Evolutionary conservation across 768 basidiomycete genomes (phyloP).

Genomic region (Termitomyces sp.): DNA sequence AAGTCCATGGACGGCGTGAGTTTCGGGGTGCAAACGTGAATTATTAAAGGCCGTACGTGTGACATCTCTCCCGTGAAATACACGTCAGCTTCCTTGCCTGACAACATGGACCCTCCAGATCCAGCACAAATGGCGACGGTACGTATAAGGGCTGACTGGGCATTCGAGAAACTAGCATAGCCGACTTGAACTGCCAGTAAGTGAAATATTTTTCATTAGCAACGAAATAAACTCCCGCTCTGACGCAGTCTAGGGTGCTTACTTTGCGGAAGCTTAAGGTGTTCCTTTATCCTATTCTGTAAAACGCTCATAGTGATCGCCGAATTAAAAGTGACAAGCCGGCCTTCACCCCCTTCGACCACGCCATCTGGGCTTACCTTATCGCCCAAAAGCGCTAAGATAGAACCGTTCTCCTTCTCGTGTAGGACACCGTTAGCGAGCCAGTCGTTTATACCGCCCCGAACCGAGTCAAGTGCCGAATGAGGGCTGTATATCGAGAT

Average conservation of each 20-base stretch:
- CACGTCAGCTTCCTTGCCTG: conserved; percentile 71
- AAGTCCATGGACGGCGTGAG: conserved; percentile 15
- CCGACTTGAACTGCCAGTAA: conserved; percentile 62
- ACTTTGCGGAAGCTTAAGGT: conserved; percentile 60
- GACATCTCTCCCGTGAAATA: conserved; percentile 93
- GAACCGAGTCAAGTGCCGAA: conserved; percentile 80
- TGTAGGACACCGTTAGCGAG: conserved; percentile 53
- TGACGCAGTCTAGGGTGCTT: conserved; percentile 17
- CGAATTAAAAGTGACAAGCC: conserved; percentile 57
- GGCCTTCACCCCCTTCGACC: conserved; percentile 58
- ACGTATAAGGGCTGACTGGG: conserved; percentile 32
- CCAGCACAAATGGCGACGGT: conserved; percentile 91
- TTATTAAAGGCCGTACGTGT: conserved; percentile 50
- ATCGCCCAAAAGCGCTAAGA: conserved; percentile 34
- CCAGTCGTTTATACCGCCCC: conserved; percentile 90
- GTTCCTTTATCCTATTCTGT: conserved; percentile 63
- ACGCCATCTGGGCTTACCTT: conserved; percentile 32
- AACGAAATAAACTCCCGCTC: conserved; percentile 4
- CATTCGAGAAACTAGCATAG: conserved; percentile 28
- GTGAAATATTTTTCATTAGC: conserved; percentile 14
- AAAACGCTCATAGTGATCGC: conserved; percentile 57
- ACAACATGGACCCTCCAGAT: conserved; percentile 75
- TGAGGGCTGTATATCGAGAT: conserved; percentile 88
- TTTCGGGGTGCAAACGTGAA: conserved; percentile 2
- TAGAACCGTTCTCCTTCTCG: conserved; percentile 27